Base-by-base conservation (phyloP, 495 filamentous ascomycete species). In the Extremus antarcticus region DNA sequence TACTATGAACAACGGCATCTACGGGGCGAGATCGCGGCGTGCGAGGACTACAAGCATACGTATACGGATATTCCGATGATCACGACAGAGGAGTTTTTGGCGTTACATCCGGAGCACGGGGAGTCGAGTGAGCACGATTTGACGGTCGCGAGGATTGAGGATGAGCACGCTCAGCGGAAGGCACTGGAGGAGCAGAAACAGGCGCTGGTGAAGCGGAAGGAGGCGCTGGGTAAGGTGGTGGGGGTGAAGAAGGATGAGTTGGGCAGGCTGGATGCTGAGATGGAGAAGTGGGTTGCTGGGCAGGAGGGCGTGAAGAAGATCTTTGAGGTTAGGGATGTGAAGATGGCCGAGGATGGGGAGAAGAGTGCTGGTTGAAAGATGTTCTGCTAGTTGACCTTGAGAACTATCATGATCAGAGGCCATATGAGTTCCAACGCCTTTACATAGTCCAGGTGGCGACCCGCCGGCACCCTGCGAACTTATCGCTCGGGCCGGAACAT, bases 1-100 rank as follows among this genome's bases (percentile, higher is more conserved):
- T 91, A 94, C 69, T 98, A 98, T 68, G 92, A 98, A 68, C 89
- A 95, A 68, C 77, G 87, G 55, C 87, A 95, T 71, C 73, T 98
- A 55, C 79, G 83, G 45, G 87, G 88, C 21, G 94, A 98, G 70
- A 97, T 98, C 59, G 73, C 78, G 2, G 90, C 87, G 25, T 96
- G 94, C 70, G 87, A 92, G 65, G 83, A 82, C 38, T 97, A 94
- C 57, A 86, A 95, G 91, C 92, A 98, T 68, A 85, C 84, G 56
- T 96, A 95, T 69, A 80, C 79, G 43, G 78, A 84, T 25, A 80
- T 98, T 9, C 90, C 92, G 2, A 75, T 98, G 48, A 84, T 95
- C 11, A 79, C 88, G 2, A 75, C 85, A 41, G 86, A 88, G 32
- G 85, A 94, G 43, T 97, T 95, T 65, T 76, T 96, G 0, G 74